Conservation (phyloP, 345 rosid genomes). For the Salix exigua region DNA sequence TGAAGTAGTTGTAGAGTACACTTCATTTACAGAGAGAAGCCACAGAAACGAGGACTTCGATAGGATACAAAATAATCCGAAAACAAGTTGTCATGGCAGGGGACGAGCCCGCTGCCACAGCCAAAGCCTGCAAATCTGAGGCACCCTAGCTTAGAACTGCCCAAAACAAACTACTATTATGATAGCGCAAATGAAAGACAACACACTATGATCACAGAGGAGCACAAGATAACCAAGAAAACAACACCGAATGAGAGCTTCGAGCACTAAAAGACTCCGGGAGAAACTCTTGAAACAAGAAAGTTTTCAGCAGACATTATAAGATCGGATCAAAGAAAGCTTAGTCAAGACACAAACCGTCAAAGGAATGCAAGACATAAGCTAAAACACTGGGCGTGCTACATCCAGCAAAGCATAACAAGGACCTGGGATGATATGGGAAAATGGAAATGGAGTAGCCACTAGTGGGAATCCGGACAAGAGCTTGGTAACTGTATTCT, state of each 20-base stretch:
- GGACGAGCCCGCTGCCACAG: conserved; percentile 16
- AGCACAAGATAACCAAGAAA: background rate
- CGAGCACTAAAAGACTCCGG: conserved; percentile 4
- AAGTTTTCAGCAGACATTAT: conserved; percentile 13
- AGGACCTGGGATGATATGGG: background rate
- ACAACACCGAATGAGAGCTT: background rate
- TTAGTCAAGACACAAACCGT: conserved; percentile 3
- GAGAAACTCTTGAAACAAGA: conserved; percentile 9
- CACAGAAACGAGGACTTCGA: conserved; percentile 3
- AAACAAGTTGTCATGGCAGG: conserved; percentile 17
- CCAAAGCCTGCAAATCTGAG: conserved; percentile 21
- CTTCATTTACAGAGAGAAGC: conserved; percentile 22
- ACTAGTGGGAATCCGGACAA: conserved; percentile 24
- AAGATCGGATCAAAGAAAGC: conserved; percentile 25
- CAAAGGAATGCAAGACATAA: conserved; percentile 9
- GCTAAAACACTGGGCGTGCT: conserved; percentile 24
- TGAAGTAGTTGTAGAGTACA: conserved; percentile 23
- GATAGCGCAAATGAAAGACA: background rate
- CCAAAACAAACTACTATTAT: conserved; percentile 21
- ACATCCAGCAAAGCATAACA: conserved; percentile 30
- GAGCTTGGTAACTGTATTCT: conserved; percentile 40
- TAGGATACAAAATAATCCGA: conserved; percentile 16
- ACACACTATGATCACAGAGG: background rate
- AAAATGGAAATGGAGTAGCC: conserved; percentile 6
- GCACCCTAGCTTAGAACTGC: conserved; percentile 21